phyloP scores from a whole-genome alignment of 257 asterid species.

The Rauvolfia tetraphylla region DNA sequence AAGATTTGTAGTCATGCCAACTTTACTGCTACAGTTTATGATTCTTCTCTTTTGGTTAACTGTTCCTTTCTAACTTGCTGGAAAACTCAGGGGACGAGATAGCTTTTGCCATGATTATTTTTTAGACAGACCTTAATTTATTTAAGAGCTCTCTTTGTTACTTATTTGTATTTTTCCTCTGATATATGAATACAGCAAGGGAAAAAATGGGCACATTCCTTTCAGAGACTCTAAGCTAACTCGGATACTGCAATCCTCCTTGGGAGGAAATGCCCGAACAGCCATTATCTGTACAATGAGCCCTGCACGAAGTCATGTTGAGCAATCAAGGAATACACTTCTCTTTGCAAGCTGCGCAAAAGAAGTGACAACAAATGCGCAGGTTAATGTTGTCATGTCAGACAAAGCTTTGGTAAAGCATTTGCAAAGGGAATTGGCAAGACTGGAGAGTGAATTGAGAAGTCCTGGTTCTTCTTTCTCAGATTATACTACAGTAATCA shows the following conservation, averaged over 20 bases:
- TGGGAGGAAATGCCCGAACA: conserved; percentile 87
- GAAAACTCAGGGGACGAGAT: too few relatives aligned
- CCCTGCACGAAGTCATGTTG: conserved; percentile 85
- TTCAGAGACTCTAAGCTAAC: conserved; percentile 95
- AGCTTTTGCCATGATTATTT: neutral
- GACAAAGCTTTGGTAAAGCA: conserved; percentile 86
- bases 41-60: neutral
- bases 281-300: conserved; percentile 94
- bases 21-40: neutral
- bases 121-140: neutral
- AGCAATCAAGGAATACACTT: conserved; percentile 97
- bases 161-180: conserved; percentile 13
- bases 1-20: neutral
- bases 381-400: conserved; percentile 81
- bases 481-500: conserved; percentile 44
- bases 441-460: conserved; percentile 70
- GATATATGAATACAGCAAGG: conserved; percentile 55
- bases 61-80: neutral
- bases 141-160: neutral
- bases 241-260: conserved; percentile 79
- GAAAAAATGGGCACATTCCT: conserved; percentile 79
- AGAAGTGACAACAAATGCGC: conserved; percentile 84
- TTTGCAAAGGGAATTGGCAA: conserved; percentile 68
- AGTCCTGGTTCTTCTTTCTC: conserved; percentile 44
- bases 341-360: conserved; percentile 95